Evolutionary conservation across 495 filamentous ascomycete genomes (phyloP).

Genomic region (Paragyromitra xinjiangensis): DNA sequence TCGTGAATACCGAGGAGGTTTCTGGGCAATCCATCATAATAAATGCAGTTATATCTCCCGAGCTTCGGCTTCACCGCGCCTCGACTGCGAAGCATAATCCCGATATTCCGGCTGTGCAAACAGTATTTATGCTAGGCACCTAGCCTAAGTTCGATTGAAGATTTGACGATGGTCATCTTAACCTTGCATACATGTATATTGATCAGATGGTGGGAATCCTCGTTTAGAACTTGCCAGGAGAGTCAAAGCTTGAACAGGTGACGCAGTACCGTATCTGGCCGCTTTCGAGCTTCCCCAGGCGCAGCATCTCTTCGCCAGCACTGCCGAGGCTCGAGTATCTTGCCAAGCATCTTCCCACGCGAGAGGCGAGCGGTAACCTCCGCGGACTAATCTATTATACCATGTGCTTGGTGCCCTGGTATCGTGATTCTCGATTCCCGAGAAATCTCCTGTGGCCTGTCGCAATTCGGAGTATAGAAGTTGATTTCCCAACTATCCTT

Average conservation of each 20-base stretch:
- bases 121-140: conserved; percentile 22
- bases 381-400: conserved; percentile 45
- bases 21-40: not conserved
- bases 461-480: conserved; percentile 34
- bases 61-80: conserved; percentile 36
- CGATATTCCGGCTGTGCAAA: conserved; percentile 44
- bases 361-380: conserved; percentile 46
- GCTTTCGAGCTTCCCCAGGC: conserved; percentile 25
- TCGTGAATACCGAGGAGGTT: conserved; percentile 8
- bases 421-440: conserved; percentile 50
- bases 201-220: conserved; percentile 32
- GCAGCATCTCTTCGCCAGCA: too few species aligned
- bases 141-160: conserved; percentile 46
- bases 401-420: conserved; percentile 49
- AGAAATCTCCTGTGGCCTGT: conserved; percentile 46
- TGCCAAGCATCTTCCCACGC: conserved; percentile 45
- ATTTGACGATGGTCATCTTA: conserved; percentile 48
- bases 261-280: conserved; percentile 20
- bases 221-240: conserved; percentile 21
- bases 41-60: conserved; percentile 6
- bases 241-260: conserved; percentile 34
- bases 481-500: conserved; percentile 18
- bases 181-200: conserved; percentile 40
- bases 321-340: conserved; percentile 28
- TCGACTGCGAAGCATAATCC: conserved; percentile 31